Evolutionary conservation across 441 rosid species (phyloP).

Genomic region (Flueggea neowawraea): DNA sequence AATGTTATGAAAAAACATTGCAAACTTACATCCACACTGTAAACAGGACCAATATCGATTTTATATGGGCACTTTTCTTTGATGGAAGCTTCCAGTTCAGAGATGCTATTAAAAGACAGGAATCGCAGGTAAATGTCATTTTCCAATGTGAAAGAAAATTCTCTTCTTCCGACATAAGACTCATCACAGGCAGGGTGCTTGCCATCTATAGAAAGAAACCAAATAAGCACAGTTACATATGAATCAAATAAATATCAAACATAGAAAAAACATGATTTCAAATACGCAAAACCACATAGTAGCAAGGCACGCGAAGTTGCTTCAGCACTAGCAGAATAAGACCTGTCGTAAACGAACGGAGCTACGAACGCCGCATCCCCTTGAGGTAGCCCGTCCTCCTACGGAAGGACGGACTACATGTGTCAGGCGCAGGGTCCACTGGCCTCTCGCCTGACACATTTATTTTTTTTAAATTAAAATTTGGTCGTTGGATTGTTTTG

Average conservation of each 20-base stretch:
- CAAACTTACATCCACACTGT: constrained; percentile 69
- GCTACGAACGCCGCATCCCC: too few relatives aligned
- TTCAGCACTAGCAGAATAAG: background rate
- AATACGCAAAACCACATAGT: background rate
- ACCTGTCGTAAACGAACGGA: too few relatives aligned
- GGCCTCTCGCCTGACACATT: too few relatives aligned
- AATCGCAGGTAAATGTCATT: constrained; percentile 72
- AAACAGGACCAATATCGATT: constrained; percentile 91
- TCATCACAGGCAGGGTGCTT: constrained; percentile 92
- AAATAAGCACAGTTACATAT: background rate
- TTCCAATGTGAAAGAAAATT: constrained; percentile 81
- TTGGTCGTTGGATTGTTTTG: too few relatives aligned
- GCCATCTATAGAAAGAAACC: constrained; percentile 57
- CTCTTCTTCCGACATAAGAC: constrained; percentile 73
- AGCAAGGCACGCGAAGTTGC: too few relatives aligned
- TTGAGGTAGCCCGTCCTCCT: too few relatives aligned
- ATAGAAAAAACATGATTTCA: background rate
- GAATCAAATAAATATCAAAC: background rate
- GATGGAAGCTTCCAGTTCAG: constrained; percentile 59
- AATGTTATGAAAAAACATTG: background rate
- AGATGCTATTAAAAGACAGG: constrained; percentile 59
- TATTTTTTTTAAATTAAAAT: too few relatives aligned
- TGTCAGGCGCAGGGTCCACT: too few relatives aligned
- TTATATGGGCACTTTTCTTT: constrained; percentile 69
- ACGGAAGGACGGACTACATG: too few relatives aligned